Percentiles rank a stretch among this genome's conserved stretches.
Evolutionary conservation across 441 rosid species (phyloP).

Genomic region (Bruguiera hainesii): DNA sequence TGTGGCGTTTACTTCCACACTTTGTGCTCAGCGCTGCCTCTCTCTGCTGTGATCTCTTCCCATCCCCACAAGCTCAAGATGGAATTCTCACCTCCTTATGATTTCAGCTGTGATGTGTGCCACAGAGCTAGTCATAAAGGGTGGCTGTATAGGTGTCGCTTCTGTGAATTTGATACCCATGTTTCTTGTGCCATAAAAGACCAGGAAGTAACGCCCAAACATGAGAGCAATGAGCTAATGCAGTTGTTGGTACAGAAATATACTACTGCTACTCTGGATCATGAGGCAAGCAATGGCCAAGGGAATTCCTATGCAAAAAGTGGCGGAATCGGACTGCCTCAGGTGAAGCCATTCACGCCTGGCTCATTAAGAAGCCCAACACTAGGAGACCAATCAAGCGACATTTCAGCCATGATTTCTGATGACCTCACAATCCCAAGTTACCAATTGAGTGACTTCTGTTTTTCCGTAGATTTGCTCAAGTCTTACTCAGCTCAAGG

Average conservation of each 20-base stretch:
- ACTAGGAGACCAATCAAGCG: background rate
- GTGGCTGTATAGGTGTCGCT: constrained; percentile 52
- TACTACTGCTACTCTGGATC: background rate
- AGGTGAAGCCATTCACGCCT: constrained; percentile 8
- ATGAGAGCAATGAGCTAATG: constrained; percentile 31
- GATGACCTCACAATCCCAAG: constrained; percentile 37
- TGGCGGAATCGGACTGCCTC: constrained; percentile 3
- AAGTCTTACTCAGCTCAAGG: constrained; percentile 28
- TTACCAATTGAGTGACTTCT: constrained; percentile 45
- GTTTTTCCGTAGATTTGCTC: constrained; percentile 50
- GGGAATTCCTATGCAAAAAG: constrained; percentile 1
- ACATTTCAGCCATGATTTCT: constrained; percentile 22
- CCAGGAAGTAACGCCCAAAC: constrained; percentile 15
- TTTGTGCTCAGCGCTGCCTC: constrained; percentile 43
- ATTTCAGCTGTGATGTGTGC: constrained; percentile 48
- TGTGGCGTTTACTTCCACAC: constrained; percentile 36
- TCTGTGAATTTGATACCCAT: constrained; percentile 53
- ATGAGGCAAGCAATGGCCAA: constrained; percentile 8
- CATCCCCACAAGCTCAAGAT: constrained; percentile 50
- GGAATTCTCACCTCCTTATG: constrained; percentile 42
- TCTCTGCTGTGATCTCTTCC: constrained; percentile 26
- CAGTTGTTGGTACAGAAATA: constrained; percentile 27
- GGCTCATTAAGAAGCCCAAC: constrained; percentile 1
- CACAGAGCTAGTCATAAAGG: constrained; percentile 29
- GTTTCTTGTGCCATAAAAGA: constrained; percentile 38